Evolutionary conservation across 306 rosid species (phyloP), one percentile per base, ranked within the genome.

Genomic region (Vicia villosa): DNA sequence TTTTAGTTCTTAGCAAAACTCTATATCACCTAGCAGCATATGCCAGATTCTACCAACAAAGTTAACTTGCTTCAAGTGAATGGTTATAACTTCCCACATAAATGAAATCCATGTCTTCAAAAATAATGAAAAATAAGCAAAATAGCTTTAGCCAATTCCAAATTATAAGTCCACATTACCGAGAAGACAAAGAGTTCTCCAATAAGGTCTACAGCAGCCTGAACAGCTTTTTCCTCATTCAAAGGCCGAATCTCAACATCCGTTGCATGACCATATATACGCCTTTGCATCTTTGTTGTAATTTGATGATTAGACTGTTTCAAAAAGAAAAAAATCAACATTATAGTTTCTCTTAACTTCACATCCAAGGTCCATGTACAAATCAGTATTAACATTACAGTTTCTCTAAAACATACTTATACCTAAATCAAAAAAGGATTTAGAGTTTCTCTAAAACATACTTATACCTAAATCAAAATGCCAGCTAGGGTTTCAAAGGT

Each of bases 141-240:
- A 46, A 46, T 10, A 73, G 56, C 26, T 56, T 47, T 38, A 58
- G 37, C 19, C 32, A 42, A 42, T 17, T 68, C 52, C 21, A n/a
- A 19, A n/a, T 50, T 70, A 68, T 12, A 50, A 52, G 64, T 16
- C 42, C 47, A 69, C 22, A 70, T 34, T 85, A 93, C 98, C 81
- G 86, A 51, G 86, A 94, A 90, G 76, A 94, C 89, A 54, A 94
- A 94, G 80, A 85, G 9, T 84, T 94, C 98, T 45, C 97, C 98
- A 10, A 94, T 85, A 66, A 94, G 96, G 73, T 94, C 97, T 61
- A 85, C 96, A 12, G 97, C 96, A 68, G 88, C 84, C 62, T 90
- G 96, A 72, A 94, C 89, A 5, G 98, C 98, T 69, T 88, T 94
- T 49, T 94, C 98, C 80, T 94, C 97, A 32, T 94, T 83, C 82